phyloP scores from a whole-genome alignment of 2,329 filamentous ascomycete species.

The Botrytis fragariae region DNA sequence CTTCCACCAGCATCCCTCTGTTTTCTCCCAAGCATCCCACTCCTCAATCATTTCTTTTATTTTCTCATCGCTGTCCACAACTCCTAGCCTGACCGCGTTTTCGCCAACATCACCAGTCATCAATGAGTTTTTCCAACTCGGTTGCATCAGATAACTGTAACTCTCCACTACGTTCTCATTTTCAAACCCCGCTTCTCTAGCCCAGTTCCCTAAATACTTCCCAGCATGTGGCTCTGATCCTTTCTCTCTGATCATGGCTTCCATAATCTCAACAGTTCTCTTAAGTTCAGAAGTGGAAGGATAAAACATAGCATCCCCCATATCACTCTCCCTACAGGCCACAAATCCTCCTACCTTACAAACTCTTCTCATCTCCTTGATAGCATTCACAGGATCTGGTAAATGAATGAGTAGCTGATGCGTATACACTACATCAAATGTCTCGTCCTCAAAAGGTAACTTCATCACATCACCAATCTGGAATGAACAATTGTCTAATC shows the following conservation, averaged over 20 bases:
- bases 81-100: background rate
- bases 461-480: slow-evolving; percentile 17
- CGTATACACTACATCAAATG: slow-evolving; percentile 19
- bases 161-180: background rate
- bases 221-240: slow-evolving; percentile 7
- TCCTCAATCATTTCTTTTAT: background rate
- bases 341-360: slow-evolving; percentile 15
- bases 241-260: slow-evolving; percentile 14
- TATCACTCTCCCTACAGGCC: slow-evolving; percentile 15
- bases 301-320: slow-evolving; percentile 11
- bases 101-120: slow-evolving; percentile 2
- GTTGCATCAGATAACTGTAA: slow-evolving; percentile 17
- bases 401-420: slow-evolving; percentile 19
- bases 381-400: background rate
- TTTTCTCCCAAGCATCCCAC: slow-evolving; percentile 17
- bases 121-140: slow-evolving; percentile 2
- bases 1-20: slow-evolving; percentile 18
- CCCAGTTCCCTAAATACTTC: slow-evolving; percentile 12
- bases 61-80: slow-evolving; percentile 8
- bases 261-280: background rate
- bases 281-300: background rate
- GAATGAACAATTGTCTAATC: slow-evolving; percentile 10
- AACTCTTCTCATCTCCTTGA: slow-evolving; percentile 17
- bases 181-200: slow-evolving; percentile 8
- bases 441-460: slow-evolving; percentile 10